These are phyloP conservation scores for Parmelia sp. DNA, from an alignment of 495 filamentous ascomycete species.

Conservation along the genomic window DNA sequence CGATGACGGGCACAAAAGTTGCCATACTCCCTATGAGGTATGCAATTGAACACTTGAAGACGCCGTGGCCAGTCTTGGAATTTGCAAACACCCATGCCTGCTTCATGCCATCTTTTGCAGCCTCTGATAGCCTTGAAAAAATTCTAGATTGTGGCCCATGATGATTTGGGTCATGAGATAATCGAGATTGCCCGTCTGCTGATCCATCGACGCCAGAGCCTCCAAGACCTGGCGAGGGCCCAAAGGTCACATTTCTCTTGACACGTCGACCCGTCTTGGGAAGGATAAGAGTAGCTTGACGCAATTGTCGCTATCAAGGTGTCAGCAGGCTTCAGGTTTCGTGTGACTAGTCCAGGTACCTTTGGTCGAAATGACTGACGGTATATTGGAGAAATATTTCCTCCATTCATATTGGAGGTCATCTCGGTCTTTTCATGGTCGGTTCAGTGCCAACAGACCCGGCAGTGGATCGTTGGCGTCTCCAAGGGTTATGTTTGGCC, in stretches of 20 bases:
- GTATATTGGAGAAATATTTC: constrained; percentile 1
- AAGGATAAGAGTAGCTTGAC: constrained; percentile 49
- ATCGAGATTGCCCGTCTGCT: constrained; percentile 37
- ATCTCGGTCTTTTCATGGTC: constrained; percentile 12
- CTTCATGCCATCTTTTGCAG: constrained; percentile 11
- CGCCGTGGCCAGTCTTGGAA: constrained; percentile 60
- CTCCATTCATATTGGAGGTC: constrained; percentile 11
- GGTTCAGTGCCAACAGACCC: constrained; percentile 1
- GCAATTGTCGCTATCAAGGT: constrained; percentile 23
- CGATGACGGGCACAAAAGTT: constrained; percentile 72
- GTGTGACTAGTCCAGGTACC: constrained; percentile 15
- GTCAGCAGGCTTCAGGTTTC: not conserved
- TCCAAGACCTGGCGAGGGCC: constrained; percentile 28
- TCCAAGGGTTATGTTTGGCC: not conserved
- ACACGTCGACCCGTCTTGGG: constrained; percentile 49
- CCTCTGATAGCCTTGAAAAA: constrained; percentile 4
- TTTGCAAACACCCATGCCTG: constrained; percentile 37
- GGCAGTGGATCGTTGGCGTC: constrained; percentile 3
- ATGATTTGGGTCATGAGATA: constrained; percentile 31
- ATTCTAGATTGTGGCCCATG: constrained; percentile 20
- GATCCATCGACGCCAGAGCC: constrained; percentile 22
- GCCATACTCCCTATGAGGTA: constrained; percentile 84
- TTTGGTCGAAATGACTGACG: constrained; percentile 39
- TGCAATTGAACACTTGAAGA: constrained; percentile 89
- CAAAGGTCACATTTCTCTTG: constrained; percentile 44